phyloP scores from a whole-genome alignment of 306 rosid genomes.

The Potentilla sterilis region DNA sequence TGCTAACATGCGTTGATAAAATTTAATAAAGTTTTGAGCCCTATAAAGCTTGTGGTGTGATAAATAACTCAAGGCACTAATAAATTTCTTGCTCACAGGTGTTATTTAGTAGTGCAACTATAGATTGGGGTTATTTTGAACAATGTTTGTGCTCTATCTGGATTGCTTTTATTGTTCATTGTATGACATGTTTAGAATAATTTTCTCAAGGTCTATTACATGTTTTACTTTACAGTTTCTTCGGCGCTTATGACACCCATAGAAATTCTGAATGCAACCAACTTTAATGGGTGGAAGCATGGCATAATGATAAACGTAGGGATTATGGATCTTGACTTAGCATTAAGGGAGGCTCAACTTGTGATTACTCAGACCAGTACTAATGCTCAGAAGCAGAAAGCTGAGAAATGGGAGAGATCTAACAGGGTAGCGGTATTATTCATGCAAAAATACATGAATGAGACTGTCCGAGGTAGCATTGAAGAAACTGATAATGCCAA shows the following conservation, averaged over 20 bases:
- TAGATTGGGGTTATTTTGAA: neutral
- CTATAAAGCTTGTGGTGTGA: slow-evolving; percentile 6
- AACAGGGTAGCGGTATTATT: neutral
- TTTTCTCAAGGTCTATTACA: neutral
- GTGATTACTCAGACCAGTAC: neutral
- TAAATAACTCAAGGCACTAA: neutral
- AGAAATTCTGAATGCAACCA: neutral
- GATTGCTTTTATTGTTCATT: neutral
- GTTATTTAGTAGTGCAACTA: neutral
- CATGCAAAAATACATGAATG: neutral
- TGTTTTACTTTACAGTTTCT: neutral
- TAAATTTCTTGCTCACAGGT: neutral
- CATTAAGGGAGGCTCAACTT: neutral
- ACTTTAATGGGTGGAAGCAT: neutral
- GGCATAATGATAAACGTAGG: neutral
- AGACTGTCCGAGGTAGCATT: neutral
- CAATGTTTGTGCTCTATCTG: neutral
- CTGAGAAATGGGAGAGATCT: neutral
- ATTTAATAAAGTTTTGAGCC: neutral
- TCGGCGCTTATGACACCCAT: neutral
- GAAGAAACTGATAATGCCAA: neutral
- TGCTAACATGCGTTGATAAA: neutral
- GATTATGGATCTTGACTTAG: neutral
- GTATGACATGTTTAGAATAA: neutral
- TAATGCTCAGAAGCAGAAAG: neutral